Evolutionary conservation across 768 basidiomycete species (phyloP).

Genomic region (Boletellus sp.): DNA sequence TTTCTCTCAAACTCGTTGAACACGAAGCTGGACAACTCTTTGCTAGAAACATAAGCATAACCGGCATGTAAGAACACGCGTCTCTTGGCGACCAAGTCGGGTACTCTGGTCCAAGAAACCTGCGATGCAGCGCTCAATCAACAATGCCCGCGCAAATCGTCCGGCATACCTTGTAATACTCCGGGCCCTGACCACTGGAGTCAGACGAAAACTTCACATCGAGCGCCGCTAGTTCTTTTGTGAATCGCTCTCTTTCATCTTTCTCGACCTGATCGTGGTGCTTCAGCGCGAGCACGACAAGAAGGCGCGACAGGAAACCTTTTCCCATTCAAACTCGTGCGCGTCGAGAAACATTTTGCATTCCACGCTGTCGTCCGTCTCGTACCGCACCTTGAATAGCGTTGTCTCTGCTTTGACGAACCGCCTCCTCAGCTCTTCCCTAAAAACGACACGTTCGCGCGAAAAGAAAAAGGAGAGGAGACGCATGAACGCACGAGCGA

Average conservation of each 20-base stretch:
- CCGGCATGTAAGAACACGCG: constrained; percentile 75
- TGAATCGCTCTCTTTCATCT: constrained; percentile 50
- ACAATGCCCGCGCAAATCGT: background rate
- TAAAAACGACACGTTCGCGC: constrained; percentile 29
- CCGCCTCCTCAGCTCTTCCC: constrained; percentile 84
- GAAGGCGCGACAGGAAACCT: constrained; percentile 38
- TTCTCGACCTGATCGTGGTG: constrained; percentile 45
- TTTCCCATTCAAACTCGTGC: constrained; percentile 61
- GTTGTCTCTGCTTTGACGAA: constrained; percentile 88
- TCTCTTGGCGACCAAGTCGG: constrained; percentile 83
- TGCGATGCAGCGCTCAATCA: constrained; percentile 27
- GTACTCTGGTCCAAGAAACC: constrained; percentile 97
- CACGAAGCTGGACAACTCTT: constrained; percentile 79
- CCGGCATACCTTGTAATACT: constrained; percentile 68
- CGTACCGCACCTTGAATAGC: constrained; percentile 80
- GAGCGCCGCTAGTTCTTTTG: constrained; percentile 43
- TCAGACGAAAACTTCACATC: constrained; percentile 11
- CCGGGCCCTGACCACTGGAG: background rate
- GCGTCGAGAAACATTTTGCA: constrained; percentile 61
- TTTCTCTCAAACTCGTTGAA: constrained; percentile 79
- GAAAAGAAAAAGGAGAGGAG: background rate
- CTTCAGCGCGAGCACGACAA: background rate
- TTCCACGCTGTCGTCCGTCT: constrained; percentile 56
- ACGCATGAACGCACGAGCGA: constrained; percentile 68
- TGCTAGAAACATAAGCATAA: constrained; percentile 82